Conservation (phyloP, 306 rosid species). For the Quillaja saponaria region DNA sequence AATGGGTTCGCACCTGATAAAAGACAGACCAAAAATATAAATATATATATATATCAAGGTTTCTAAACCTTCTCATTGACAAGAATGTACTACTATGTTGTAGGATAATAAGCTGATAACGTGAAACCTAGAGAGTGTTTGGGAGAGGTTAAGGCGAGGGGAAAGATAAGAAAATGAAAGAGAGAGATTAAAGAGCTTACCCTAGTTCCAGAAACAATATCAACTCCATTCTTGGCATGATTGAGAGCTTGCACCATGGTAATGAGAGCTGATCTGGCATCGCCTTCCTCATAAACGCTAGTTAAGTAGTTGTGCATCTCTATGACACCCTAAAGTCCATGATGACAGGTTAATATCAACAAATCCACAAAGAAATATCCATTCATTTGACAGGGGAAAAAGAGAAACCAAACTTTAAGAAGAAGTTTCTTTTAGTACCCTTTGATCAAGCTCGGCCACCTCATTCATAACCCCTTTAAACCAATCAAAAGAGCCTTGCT, state of each 20-base stretch:
- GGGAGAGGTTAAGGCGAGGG: too few species aligned
- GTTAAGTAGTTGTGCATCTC: constrained; percentile 99
- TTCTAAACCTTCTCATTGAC: too few species aligned
- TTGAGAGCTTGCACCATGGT: constrained; percentile 99
- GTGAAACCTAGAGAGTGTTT: too few species aligned
- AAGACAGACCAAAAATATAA: too few species aligned
- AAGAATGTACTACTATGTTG: too few species aligned
- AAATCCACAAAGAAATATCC: constrained; percentile 25
- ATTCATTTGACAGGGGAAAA: constrained; percentile 26
- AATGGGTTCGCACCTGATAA: constrained; percentile 89
- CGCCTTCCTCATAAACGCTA: constrained; percentile 98
- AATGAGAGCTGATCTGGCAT: constrained; percentile 96
- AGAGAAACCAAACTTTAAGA: constrained; percentile 7
- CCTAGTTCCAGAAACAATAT: constrained; percentile 95
- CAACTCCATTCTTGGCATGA: constrained; percentile 98
- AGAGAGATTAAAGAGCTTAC: constrained; percentile 41
- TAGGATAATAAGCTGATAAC: too few species aligned
- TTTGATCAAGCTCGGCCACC: constrained; percentile 90
- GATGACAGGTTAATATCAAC: constrained; percentile 32
- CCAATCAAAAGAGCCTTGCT: constrained; percentile 99
- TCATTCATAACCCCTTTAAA: constrained; percentile 99
- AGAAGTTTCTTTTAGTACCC: constrained; percentile 48
- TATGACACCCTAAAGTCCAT: constrained; percentile 81
- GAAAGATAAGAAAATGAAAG: neutral
- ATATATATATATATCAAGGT: too few species aligned